Base-by-base conservation (phyloP, 352 stramenopile species). In the Pythium scleroteichum region DNA sequence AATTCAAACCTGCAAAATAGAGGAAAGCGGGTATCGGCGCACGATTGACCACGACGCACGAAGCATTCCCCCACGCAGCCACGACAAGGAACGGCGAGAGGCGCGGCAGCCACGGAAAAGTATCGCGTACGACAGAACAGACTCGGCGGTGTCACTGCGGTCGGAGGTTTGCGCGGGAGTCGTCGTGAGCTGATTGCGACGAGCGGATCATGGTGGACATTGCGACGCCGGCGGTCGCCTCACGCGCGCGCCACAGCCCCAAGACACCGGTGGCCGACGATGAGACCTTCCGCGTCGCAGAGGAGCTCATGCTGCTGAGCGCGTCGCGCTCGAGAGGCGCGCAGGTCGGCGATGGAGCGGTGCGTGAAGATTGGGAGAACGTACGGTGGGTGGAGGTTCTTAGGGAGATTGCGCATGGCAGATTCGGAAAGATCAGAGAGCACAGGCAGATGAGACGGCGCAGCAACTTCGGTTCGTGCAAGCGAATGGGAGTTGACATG, bases 271-370 rank as follows among this genome's bases (percentile, higher is more conserved):
- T 22, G 10, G 39, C 56, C 1, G 79, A 91, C 51, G 78, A 72
- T 17, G 82, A 92, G 60, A 92, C 78, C 19, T 90, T 92, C 61
- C 78, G 78, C 35, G 82, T 92, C 45, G 82, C 82, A 1, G 71
- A 88, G 49, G 82, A 92, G 70, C 78, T 92, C 56, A 90, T 92
- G 64, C 72, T 88, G 68, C 70, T 92, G 20, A 92, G 82, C 62
- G 72, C 53, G 42, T 78, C 66, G 1, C 56, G 64, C 5, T 27
- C 53, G 13, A 26, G 51, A 13, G 44, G 52, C 9, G 20, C 55
- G n/a, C 14, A 17, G 32, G 19, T 53, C 27, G 53, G 53, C 24
- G 20, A 14, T n/a, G 42, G 53, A 40, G 48, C 1, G 27, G 47
- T 53, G n/a, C 16, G 58, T 35, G 29, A n/a, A n/a, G n/a, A n/a